These are phyloP conservation scores for Aspergillus sp. DNA, from an alignment of 2,329 filamentous ascomycete genomes.

Conservation along the genomic window DNA sequence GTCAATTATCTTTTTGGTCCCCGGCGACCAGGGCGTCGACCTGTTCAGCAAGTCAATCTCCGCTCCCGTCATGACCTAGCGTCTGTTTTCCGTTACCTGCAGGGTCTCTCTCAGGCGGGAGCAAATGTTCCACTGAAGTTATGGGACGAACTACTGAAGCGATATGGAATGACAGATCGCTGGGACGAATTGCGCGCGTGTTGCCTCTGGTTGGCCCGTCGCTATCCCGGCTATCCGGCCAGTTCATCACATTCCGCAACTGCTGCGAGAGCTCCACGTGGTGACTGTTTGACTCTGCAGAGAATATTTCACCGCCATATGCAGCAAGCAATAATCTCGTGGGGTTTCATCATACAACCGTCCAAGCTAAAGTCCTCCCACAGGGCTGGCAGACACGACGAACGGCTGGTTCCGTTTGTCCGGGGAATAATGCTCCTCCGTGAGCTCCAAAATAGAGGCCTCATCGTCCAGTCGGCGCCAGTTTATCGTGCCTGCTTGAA, in stretches of 20 bases:
- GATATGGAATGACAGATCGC: conserved; percentile 57
- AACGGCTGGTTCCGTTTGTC: conserved; percentile 37
- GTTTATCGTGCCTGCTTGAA: conserved; percentile 36
- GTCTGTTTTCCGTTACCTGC: conserved; percentile 50
- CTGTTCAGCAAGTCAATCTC: conserved; percentile 24
- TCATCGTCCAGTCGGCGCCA: conserved; percentile 29
- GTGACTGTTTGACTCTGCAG: conserved; percentile 31
- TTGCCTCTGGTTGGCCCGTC: conserved; percentile 51
- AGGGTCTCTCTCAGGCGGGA: conserved; percentile 48
- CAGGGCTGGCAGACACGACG: conserved; percentile 16
- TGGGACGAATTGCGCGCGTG: conserved; percentile 54
- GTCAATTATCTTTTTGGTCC: conserved; percentile 34
- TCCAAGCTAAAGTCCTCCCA: conserved; percentile 21
- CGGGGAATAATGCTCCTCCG: conserved; percentile 42
- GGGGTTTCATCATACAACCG: conserved; percentile 47
- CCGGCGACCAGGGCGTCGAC: conserved; percentile 27
- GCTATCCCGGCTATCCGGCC: conserved; percentile 43
- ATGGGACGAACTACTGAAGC: conserved; percentile 61
- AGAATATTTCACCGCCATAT: conserved; percentile 45
- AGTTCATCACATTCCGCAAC: neutral
- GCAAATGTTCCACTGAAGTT: conserved; percentile 41
- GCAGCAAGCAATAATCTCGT: conserved; percentile 50
- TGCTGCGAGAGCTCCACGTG: neutral
- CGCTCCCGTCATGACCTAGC: conserved; percentile 39
- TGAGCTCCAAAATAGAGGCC: conserved; percentile 36